These are phyloP conservation scores for Solanum gandarillasii DNA, from an alignment of 257 asterid genomes.

Conservation along the genomic window DNA sequence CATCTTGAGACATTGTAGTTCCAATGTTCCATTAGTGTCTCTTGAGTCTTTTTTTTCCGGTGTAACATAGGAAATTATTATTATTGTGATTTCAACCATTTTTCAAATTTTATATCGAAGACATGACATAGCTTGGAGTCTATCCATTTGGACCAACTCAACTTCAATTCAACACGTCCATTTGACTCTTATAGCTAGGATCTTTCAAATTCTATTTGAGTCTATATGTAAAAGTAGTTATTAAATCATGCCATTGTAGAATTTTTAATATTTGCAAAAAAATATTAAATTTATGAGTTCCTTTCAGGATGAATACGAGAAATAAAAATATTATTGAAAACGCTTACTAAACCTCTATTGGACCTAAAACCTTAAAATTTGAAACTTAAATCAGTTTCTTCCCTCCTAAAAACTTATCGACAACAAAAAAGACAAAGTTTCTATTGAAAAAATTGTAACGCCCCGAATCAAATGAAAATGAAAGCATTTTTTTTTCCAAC, in stretches of 20 bases:
- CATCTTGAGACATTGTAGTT: too few relatives aligned
- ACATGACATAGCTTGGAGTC: not conserved
- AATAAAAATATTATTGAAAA: not conserved
- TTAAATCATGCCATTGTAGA: not conserved
- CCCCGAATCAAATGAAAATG: not conserved
- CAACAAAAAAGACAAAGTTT: not conserved
- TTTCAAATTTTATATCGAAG: not conserved
- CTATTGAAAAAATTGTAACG: not conserved
- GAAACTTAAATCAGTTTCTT: not conserved
- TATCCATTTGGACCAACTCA: accelerated
- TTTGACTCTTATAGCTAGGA: not conserved
- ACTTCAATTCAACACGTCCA: accelerated
- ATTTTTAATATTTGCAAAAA: not conserved
- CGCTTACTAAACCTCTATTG: not conserved
- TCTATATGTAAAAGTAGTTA: not conserved
- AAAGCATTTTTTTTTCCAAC: not conserved
- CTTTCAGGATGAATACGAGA: not conserved
- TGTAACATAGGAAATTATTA: not conserved
- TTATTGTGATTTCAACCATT: too few relatives aligned
- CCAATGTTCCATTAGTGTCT: too few relatives aligned
- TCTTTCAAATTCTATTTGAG: not conserved
- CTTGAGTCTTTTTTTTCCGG: too few relatives aligned
- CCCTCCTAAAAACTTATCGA: not conserved
- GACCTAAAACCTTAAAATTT: not conserved
- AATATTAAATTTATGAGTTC: not conserved